phyloP scores from a whole-genome alignment of 2,329 filamentous ascomycete genomes.

The Aplosporella prunicola region DNA sequence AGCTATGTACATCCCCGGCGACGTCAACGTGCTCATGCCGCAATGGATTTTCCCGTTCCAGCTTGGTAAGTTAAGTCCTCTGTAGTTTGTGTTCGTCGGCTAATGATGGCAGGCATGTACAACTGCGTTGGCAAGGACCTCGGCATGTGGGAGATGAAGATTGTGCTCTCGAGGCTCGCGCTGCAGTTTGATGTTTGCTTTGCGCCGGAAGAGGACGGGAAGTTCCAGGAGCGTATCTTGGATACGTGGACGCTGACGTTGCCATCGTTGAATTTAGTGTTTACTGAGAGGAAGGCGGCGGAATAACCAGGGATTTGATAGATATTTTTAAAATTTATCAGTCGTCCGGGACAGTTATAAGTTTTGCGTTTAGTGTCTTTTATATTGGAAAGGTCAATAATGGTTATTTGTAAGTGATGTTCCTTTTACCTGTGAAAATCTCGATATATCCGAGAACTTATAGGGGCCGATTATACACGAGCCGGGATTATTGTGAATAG shows the following conservation, averaged over 20 bases:
- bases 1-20: conserved; percentile 24
- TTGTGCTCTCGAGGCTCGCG: conserved; percentile 51
- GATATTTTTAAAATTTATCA: too few species aligned
- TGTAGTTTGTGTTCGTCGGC: background rate
- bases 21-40: conserved; percentile 22
- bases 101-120: conserved; percentile 46
- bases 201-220: conserved; percentile 28
- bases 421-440: too few species aligned
- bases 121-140: conserved; percentile 65
- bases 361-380: too few species aligned
- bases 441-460: too few species aligned
- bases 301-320: too few species aligned
- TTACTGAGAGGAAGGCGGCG: background rate
- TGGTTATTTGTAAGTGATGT: too few species aligned
- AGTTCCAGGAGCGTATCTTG: conserved; percentile 22
- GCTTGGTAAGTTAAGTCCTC: conserved; percentile 1
- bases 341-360: too few species aligned
- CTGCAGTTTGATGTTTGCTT: conserved; percentile 50
- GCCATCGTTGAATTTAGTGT: background rate
- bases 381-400: too few species aligned
- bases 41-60: conserved; percentile 15
- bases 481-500: too few species aligned
- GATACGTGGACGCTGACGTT: conserved; percentile 22
- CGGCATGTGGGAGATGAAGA: conserved; percentile 58
- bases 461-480: too few species aligned